These are phyloP conservation scores for Diplodia corticola DNA, from an alignment of 2,329 filamentous ascomycete genomes.

Conservation along the genomic window DNA sequence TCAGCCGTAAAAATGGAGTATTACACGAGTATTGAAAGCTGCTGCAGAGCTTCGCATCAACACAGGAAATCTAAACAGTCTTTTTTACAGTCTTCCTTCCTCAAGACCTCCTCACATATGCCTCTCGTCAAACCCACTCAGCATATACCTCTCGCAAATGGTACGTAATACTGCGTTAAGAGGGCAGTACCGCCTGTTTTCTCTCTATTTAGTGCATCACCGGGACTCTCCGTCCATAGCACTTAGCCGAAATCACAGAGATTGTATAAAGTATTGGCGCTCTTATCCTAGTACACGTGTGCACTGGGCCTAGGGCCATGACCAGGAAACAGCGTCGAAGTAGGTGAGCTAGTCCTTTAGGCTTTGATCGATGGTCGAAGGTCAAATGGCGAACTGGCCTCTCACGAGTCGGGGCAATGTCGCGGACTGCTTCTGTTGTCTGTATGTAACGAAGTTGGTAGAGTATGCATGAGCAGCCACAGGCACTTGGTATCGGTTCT, in stretches of 20 bases:
- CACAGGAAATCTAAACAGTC: neutral
- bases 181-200: neutral
- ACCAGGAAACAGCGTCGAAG: neutral
- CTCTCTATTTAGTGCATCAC: no score
- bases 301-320: no score
- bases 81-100: neutral
- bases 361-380: neutral
- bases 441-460: neutral
- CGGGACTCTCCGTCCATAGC: no score
- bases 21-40: no score
- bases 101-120: neutral
- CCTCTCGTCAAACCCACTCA: neutral
- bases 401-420: neutral
- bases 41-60: neutral
- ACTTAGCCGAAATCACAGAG: no score
- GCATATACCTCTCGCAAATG: no score
- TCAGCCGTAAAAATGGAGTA: no score
- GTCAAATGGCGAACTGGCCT: fast-evolving
- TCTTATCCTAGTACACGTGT: neutral
- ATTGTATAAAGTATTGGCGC: no score
- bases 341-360: no score
- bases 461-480: neutral
- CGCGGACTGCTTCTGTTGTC: neutral
- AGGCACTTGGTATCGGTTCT: no score
- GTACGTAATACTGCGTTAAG: neutral